These are phyloP conservation scores for Fraxinus sp. DNA, from an alignment of 305 asterid species.

Conservation along the genomic window DNA sequence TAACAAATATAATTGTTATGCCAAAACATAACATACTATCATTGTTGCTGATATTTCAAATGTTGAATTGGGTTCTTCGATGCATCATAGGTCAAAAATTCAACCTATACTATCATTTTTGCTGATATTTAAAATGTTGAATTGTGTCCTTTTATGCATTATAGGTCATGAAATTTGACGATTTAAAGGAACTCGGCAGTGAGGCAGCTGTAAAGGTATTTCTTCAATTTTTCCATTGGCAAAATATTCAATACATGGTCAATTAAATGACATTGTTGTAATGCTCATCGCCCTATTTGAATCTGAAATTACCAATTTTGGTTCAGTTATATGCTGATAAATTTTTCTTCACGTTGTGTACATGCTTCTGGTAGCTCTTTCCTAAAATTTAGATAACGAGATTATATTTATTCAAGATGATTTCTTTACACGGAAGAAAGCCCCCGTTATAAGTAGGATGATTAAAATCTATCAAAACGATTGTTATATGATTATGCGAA, in stretches of 20 bases:
- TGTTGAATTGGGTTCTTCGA: slow-evolving; percentile 5
- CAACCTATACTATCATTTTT: not conserved
- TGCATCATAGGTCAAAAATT: slow-evolving; percentile 50
- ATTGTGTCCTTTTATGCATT: slow-evolving; percentile 15
- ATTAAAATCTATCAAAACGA: not conserved
- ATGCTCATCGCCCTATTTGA: too few species aligned
- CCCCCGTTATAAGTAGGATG: not conserved
- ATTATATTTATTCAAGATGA: not conserved
- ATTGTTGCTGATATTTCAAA: not conserved
- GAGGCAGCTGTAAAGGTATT: slow-evolving; percentile 92
- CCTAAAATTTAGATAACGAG: not conserved
- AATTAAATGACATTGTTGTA: not conserved
- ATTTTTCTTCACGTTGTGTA: not conserved
- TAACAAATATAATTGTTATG: not conserved
- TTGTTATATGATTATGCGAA: not conserved
- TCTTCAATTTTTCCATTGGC: slow-evolving; percentile 4
- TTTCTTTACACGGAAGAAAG: not conserved
- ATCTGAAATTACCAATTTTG: too few species aligned
- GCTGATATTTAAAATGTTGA: not conserved
- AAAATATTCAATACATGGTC: not conserved
- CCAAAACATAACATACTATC: not conserved
- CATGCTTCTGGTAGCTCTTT: not conserved
- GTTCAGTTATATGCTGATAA: not conserved
- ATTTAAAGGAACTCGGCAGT: slow-evolving; percentile 80
- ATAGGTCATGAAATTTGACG: slow-evolving; percentile 96